Percentiles rank a stretch among this genome's conserved stretches.
These are phyloP conservation scores for Inonotus obliquus DNA, from an alignment of 1,284 basidiomycete species.

Conservation along the genomic window DNA sequence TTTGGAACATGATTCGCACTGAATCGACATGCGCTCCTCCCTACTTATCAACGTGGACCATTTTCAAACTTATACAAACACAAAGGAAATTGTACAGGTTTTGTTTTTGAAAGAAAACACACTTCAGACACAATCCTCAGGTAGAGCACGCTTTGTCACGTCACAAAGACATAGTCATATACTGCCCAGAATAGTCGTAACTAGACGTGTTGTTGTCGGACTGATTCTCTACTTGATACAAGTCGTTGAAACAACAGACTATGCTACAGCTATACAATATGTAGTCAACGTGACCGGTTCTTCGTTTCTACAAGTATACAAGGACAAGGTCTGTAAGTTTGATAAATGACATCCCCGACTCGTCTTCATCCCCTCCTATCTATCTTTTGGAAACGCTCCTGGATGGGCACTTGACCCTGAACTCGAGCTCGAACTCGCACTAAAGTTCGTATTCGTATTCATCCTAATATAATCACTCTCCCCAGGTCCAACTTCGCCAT, in stretches of 20 bases:
- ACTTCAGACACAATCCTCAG: no score
- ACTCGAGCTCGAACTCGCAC: neutral
- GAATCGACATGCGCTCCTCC: no score
- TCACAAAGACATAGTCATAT: no score
- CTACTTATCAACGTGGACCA: no score
- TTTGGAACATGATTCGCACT: no score
- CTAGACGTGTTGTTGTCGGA: neutral
- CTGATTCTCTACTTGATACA: neutral
- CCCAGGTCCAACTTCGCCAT: constrained; percentile 41
- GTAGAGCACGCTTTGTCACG: neutral
- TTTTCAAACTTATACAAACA: no score
- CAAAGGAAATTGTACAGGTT: no score
- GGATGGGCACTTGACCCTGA: neutral
- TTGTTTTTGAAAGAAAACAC: no score
- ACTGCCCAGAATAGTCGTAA: neutral
- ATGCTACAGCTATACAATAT: neutral
- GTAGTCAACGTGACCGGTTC: neutral
- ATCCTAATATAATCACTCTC: constrained; percentile 82
- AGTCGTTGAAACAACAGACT: no score
- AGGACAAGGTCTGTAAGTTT: neutral
- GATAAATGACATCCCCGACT: neutral
- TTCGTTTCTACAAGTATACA: neutral
- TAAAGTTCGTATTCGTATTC: constrained; percentile 60
- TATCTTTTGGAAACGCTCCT: neutral
- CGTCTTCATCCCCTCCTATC: neutral